These are phyloP conservation scores for Peronospora destructor DNA, from an alignment of 352 stramenopile genomes.

Conservation along the genomic window DNA sequence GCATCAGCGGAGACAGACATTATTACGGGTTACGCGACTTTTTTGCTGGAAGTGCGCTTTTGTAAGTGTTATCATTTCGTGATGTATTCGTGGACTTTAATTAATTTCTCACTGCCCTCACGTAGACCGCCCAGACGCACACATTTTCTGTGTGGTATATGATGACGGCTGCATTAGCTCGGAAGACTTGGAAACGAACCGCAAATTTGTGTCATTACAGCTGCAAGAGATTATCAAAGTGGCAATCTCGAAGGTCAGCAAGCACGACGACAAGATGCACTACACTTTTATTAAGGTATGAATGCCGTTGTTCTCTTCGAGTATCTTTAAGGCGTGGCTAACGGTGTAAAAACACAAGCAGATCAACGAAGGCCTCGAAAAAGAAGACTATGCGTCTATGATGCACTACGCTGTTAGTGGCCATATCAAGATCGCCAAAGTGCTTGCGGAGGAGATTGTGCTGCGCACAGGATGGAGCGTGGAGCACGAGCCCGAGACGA, in stretches of 20 bases:
- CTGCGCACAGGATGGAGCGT: constrained; percentile 58
- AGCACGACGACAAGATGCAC: constrained; percentile 76
- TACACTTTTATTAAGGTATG: constrained; percentile 74
- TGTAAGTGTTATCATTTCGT: constrained; percentile 35
- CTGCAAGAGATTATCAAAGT: constrained; percentile 84
- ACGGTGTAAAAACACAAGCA: constrained; percentile 11
- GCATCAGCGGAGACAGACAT: constrained; percentile 81
- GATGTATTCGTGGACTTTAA: background rate
- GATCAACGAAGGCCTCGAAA: constrained; percentile 58
- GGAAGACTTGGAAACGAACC: constrained; percentile 65
- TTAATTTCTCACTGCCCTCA: background rate
- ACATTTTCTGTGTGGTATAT: constrained; percentile 85
- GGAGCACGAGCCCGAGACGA: constrained; percentile 43
- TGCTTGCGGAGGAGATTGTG: constrained; percentile 68
- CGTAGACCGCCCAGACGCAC: constrained; percentile 64
- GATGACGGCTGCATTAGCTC: constrained; percentile 78
- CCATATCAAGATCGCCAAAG: constrained; percentile 74
- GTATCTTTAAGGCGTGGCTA: background rate
- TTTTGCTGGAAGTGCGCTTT: constrained; percentile 69
- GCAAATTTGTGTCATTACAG: constrained; percentile 71
- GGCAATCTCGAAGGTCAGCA: constrained; percentile 68
- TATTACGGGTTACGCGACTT: constrained; percentile 60
- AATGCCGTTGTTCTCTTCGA: background rate
- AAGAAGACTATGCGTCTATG: constrained; percentile 68
- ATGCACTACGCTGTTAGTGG: constrained; percentile 81